phyloP scores from a whole-genome alignment of 306 rosid genomes.

The Castanea sativa region DNA sequence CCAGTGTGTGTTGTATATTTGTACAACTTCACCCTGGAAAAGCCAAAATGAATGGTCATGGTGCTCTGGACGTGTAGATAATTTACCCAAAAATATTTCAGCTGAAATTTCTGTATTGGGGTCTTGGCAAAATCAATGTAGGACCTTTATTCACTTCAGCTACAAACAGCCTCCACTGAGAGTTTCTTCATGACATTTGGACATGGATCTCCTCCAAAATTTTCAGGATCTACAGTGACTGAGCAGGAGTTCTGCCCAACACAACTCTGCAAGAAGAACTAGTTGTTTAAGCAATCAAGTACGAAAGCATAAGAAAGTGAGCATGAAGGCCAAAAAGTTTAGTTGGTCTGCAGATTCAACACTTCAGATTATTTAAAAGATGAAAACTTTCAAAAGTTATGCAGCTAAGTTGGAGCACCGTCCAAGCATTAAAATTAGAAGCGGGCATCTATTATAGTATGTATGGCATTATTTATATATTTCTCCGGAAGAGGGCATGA shows the following conservation, averaged over 20 bases:
- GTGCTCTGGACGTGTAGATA: slow-evolving; percentile 31
- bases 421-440: background rate
- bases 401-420: background rate
- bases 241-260: slow-evolving; percentile 77
- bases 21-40: slow-evolving; percentile 86
- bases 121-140: slow-evolving; percentile 15
- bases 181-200: slow-evolving; percentile 92
- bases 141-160: slow-evolving; percentile 49
- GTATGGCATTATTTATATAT: background rate
- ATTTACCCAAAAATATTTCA: slow-evolving; percentile 20
- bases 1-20: slow-evolving; percentile 74
- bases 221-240: slow-evolving; percentile 72
- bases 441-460: background rate
- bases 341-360: background rate
- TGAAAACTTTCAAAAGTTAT: background rate
- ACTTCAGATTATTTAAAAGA: background rate
- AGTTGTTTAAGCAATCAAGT: background rate
- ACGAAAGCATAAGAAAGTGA: background rate
- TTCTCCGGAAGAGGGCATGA: background rate
- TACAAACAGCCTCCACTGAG: slow-evolving; percentile 86
- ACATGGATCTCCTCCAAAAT: slow-evolving; percentile 98
- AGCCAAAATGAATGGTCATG: slow-evolving; percentile 59
- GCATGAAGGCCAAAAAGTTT: background rate
- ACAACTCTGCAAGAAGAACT: slow-evolving; percentile 65
- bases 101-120: slow-evolving; percentile 17